These are phyloP conservation scores for Annona squamosa DNA, from an alignment of 164 flowering plant species.

Conservation along the genomic window DNA sequence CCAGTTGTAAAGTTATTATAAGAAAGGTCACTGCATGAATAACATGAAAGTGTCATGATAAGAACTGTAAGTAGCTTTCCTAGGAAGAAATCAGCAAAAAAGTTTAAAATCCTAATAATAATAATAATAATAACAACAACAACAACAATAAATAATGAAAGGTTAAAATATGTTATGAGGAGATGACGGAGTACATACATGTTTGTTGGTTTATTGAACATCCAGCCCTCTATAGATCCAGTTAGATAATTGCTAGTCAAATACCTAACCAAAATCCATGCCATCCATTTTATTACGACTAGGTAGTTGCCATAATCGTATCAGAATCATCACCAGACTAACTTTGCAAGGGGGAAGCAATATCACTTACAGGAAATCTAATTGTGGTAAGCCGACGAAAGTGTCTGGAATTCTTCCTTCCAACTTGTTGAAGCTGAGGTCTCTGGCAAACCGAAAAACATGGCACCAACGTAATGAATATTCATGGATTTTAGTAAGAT, in stretches of 20 bases:
- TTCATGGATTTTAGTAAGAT: too few relatives aligned
- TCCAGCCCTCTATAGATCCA: constrained; percentile 42
- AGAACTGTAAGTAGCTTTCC: too few relatives aligned
- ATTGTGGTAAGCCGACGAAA: constrained; percentile 12
- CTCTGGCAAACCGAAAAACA: constrained; percentile 27
- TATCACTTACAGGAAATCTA: constrained; percentile 38
- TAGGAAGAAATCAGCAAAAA: too few relatives aligned
- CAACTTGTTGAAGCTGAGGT: constrained; percentile 64
- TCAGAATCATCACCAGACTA: not conserved
- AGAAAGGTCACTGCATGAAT: too few relatives aligned
- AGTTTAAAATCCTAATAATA: too few relatives aligned
- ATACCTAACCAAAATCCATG: constrained; percentile 27
- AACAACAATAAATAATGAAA: too few relatives aligned
- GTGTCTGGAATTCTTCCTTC: constrained; percentile 41
- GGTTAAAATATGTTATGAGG: not conserved
- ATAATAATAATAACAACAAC: too few relatives aligned
- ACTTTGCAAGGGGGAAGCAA: not conserved
- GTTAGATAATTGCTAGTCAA: constrained; percentile 43
- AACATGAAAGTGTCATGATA: too few relatives aligned
- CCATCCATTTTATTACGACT: not conserved
- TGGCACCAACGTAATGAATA: too few relatives aligned
- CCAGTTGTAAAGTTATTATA: too few relatives aligned
- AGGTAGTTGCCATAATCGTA: not conserved
- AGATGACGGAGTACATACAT: constrained; percentile 32
- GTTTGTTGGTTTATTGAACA: constrained; percentile 32